Conservation (phyloP, 345 rosid genomes). For the Brassica rapa region DNA sequence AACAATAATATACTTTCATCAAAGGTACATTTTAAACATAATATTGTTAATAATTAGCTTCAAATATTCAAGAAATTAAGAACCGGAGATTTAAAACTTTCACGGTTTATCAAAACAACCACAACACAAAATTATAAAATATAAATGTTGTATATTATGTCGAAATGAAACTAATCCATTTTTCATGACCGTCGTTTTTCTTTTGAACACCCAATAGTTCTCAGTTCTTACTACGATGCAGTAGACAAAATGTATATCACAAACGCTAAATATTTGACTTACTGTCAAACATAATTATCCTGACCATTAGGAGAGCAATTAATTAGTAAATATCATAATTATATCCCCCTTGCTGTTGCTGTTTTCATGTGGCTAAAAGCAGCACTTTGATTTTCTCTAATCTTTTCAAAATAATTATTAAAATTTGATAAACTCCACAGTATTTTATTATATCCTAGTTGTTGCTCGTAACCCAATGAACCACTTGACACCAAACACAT, state of each 20-base stretch:
- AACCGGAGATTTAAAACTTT: neutral
- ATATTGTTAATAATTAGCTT: neutral
- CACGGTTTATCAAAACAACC: neutral
- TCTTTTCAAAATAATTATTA: neutral
- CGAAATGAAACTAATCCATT: neutral
- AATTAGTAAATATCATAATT: neutral
- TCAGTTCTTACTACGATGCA: neutral
- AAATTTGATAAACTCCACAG: neutral
- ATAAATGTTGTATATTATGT: neutral
- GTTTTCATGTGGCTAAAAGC: neutral
- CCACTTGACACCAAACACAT: conserved; percentile 30
- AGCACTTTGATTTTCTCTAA: neutral
- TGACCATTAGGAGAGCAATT: conserved; percentile 1
- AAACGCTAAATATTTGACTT: neutral
- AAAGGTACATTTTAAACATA: neutral
- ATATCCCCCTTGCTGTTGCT: neutral
- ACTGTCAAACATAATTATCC: conserved; percentile 14
- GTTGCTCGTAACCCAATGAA: neutral
- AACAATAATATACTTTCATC: neutral
- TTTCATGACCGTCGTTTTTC: neutral
- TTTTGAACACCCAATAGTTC: neutral
- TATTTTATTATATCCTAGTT: neutral
- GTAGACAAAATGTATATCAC: neutral
- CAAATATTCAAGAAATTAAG: neutral
- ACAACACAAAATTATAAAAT: neutral